These are phyloP conservation scores for Beauveria varroae DNA, from an alignment of 2,329 filamentous ascomycete species.

Conservation along the genomic window DNA sequence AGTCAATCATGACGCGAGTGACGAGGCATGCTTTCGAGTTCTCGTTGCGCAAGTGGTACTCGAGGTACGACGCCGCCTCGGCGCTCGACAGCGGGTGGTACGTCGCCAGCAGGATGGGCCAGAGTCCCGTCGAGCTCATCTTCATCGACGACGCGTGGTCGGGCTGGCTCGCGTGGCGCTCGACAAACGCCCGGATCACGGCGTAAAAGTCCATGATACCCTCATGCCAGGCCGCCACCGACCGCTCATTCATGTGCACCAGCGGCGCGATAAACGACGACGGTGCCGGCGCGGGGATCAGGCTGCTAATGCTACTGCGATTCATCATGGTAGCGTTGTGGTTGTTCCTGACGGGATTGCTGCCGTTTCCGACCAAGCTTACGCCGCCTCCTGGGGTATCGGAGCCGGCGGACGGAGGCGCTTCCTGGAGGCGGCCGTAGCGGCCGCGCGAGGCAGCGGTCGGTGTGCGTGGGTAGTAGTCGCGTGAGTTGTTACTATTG, in stretches of 20 bases:
- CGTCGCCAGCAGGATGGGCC: conserved; percentile 29
- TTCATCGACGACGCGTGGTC: conserved; percentile 22
- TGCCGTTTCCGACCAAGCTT: background rate
- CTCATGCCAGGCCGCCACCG: conserved; percentile 27
- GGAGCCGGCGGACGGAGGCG: conserved; percentile 1
- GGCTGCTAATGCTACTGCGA: conserved; percentile 4
- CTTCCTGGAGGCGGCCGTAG: conserved; percentile 24
- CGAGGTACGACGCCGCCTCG: conserved; percentile 34
- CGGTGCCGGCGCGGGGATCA: background rate
- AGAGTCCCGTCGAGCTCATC: conserved; percentile 24
- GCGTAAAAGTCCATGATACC: conserved; percentile 30
- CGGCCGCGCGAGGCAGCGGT: conserved; percentile 20
- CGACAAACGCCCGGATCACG: conserved; percentile 29
- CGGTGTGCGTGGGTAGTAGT: conserved; percentile 24
- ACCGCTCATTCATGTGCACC: conserved; percentile 28
- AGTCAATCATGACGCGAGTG: conserved; percentile 34
- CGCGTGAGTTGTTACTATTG: conserved; percentile 18
- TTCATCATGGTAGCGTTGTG: conserved; percentile 13
- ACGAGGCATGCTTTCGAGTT: conserved; percentile 36
- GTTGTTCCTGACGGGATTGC: background rate
- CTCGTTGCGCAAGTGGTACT: conserved; percentile 31
- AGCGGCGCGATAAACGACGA: conserved; percentile 19
- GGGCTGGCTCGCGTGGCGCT: conserved; percentile 25
- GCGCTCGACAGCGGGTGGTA: conserved; percentile 30
- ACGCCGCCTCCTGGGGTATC: conserved; percentile 1